Base-by-base conservation (phyloP, 2,329 filamentous ascomycete genomes). In the Penicillium capsulatum region DNA sequence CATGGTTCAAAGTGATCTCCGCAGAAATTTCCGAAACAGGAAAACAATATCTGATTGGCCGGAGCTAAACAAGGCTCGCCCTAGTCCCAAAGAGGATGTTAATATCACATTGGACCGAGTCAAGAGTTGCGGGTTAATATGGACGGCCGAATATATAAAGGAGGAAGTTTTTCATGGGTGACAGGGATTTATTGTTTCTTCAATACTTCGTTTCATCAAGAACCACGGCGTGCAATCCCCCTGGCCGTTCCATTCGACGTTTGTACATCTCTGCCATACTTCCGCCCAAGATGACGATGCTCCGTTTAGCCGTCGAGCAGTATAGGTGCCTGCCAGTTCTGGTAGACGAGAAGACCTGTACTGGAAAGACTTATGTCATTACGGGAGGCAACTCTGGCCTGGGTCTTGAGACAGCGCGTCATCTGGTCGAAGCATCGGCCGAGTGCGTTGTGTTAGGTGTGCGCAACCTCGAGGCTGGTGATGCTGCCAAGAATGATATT, bases 301-400 rank as follows among this genome's bases (percentile, higher is more conserved):
- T 31, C 13, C 29, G 29, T 15, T 16, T 31, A 10, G 10, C 29
- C 13, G 29, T 15, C 5, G 29, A 31, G 29, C 29, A 31, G 13
- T 31, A 31, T 15, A 7, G 29, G 7, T 15, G 10, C 5, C 29
- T 31, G 29, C 29, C 29, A 16, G 5, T 31, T 7, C 29, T 31
- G 5, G 29, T 31, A 14, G 29, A 31, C 16, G 29, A 31, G 29
- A 15, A 31, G 13, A 31, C 29, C 13, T 31, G 29, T 15, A 6
- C 17, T 10, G 29, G 29, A 5, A 31, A 31, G 16, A 31, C 29
- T 10, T 31, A 31, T 16, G 13, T 31, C 13, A 31, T 31, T 10
- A 31, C 29, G 14, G 29, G 29, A 3, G 29, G 29, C 6, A 31
- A 31, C 29, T 31, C 29, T 31, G 29, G 29, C 29, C 14, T 31